phyloP scores from a whole-genome alignment of 805 yeast species.

The Myxozyma melibiosi region DNA sequence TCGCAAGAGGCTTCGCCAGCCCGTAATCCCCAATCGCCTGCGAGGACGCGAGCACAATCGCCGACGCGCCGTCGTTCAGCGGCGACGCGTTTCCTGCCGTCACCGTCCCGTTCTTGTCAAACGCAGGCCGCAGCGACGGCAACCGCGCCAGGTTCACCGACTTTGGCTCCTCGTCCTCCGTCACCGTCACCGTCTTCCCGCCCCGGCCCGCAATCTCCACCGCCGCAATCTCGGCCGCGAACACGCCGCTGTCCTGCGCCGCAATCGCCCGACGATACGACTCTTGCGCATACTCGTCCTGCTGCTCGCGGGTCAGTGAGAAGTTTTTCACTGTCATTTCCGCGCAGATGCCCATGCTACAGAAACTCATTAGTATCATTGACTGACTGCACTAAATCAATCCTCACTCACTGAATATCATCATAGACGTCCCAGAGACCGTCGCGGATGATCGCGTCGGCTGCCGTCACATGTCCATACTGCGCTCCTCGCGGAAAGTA shows the following conservation, averaged over 20 bases:
- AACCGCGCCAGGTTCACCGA: conserved; percentile 73
- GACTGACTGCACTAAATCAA: neutral
- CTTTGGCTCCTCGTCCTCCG: conserved; percentile 74
- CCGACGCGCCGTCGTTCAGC: conserved; percentile 95
- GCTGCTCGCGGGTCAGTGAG: conserved; percentile 73
- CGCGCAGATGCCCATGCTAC: conserved; percentile 88
- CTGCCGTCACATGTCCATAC: conserved; percentile 54
- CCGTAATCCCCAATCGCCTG: conserved; percentile 46
- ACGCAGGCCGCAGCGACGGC: conserved; percentile 80
- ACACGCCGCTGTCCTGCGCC: conserved; percentile 74
- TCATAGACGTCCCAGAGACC: conserved; percentile 90
- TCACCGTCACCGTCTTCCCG: conserved; percentile 70
- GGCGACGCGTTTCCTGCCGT: conserved; percentile 96
- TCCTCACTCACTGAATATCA: conserved; percentile 44
- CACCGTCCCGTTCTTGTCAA: conserved; percentile 90
- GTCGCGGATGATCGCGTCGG: conserved; percentile 71
- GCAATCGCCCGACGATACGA: conserved; percentile 79
- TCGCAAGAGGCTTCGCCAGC: conserved; percentile 65
- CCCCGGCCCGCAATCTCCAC: conserved; percentile 61
- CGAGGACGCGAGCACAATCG: conserved; percentile 80
- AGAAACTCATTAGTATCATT: neutral
- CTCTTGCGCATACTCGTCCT: conserved; percentile 77
- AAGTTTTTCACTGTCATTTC: conserved; percentile 90
- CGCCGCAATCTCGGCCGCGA: conserved; percentile 76
- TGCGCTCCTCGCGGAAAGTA: conserved; percentile 49